phyloP scores from a whole-genome alignment of 129 eudicot genomes.

The Arctium minus region DNA sequence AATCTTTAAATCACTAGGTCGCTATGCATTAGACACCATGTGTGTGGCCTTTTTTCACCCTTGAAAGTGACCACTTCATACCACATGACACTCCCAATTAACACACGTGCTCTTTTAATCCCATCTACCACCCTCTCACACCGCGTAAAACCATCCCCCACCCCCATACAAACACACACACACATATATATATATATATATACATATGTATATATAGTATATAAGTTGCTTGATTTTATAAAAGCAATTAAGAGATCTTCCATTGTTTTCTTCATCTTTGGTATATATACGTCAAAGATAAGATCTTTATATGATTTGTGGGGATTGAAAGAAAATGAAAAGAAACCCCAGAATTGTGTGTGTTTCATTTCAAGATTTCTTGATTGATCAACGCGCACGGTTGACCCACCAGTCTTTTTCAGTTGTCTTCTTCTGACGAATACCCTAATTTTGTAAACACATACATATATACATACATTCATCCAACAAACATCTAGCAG shows the following conservation, averaged over 20 bases:
- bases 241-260: not conserved
- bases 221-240: not conserved
- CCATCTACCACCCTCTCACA: not conserved
- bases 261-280: not conserved
- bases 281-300: not conserved
- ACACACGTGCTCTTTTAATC: slow-evolving; percentile 22
- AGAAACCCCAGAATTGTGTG: not conserved
- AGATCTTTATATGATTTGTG: not conserved
- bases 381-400: not conserved
- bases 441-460: not conserved
- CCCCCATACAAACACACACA: not conserved
- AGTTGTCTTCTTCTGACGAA: not conserved
- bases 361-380: slow-evolving; percentile 1
- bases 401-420: not conserved
- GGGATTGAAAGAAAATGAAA: not conserved
- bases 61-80: not conserved
- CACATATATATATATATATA: not conserved
- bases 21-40: not conserved
- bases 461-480: not conserved
- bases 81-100: slow-evolving; percentile 6
- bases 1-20: not conserved
- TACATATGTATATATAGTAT: not conserved
- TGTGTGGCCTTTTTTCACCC: not conserved
- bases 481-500: not conserved
- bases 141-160: slow-evolving; percentile 14